Base-by-base conservation (phyloP, 768 basidiomycete species). In the Termitomyces sp. region DNA sequence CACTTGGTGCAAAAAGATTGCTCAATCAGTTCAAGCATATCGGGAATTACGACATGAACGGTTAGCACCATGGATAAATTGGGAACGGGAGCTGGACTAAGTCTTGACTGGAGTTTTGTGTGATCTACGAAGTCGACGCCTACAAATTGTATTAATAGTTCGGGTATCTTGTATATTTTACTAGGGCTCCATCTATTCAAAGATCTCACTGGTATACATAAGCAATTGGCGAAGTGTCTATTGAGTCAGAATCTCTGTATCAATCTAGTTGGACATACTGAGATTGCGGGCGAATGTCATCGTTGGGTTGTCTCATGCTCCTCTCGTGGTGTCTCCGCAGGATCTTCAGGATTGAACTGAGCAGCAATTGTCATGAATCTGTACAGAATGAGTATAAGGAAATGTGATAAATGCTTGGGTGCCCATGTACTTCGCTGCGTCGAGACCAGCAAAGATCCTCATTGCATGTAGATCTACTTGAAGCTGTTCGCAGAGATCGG, bases 401-500 rank as follows among this genome's bases (percentile, higher is more conserved):
- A 2, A 40, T 55, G 44, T n/a, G 5, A 18, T 49, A 14, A 26
- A 54, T 5, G 2, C 49, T n/a, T 30, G 18, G 16, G 14, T 32
- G 11, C 22, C 32, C 30, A 74, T 86, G 65, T 68, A 92, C 91
- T 92, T 92, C 54, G 91, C 87, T 20, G 87, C 89, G 68, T 91
- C 88, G 50, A 86, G 76, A 0, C 87, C 88, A 14, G 90, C 87
- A 60, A 94, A 84, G 32, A 82, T 83, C 55, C 83, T 74, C 90
- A 93, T 92, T 16, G 88, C 84, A 56, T 87, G 81, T 54, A 94
- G 71, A 72, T 91, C 89, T 46, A 81, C 77, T 60, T 90, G 84
- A 62, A 94, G 77, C 54, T 84, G 81, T 66, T 87, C 90, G 70
- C 90, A 87, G 24, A 92, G 77, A 63, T 86, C 85, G 38, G 90